Base-by-base conservation (phyloP, 805 yeast genomes). In the Barnettozyma vustinii region DNA sequence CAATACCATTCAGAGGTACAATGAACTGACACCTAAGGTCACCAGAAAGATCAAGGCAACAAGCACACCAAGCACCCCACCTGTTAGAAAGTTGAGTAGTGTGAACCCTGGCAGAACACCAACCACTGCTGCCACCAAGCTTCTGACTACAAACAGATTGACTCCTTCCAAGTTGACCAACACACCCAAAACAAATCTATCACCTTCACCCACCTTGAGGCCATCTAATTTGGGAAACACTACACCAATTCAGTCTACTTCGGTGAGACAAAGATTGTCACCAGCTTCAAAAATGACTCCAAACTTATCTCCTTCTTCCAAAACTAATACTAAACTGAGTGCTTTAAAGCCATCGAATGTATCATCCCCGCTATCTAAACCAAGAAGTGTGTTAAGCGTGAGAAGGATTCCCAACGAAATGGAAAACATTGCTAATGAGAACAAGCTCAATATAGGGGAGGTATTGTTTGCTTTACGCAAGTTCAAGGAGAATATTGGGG, bases 11-110 rank as follows among this genome's bases (percentile, higher is more conserved):
- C 53, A 54, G 40, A 49, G 47, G 47, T 57, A 53, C 35, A 52
- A 20, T 21, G 62, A 56, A 9, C 8, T 55, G 1, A 61, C 62
- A 15, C 62, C 59, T 41, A 59, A 51, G 42, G 64, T 57, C 1
- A 43, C 53, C 1, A 54, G 68, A 55, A 62, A 62, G 53, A 59
- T 60, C 37, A 58, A 55, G 20, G 40, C 40, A 36, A 15, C 37
- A 25, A 27, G 27, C 45, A 30, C 50, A 9, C 36, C 49, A 15
- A 13, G 47, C 15, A 32, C 42, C 6, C 43, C 37, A 16, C 21
- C 50, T 12, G 25, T 32, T 8, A 37, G 42, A 30, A 42, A 18
- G 27, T 21, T 39, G 39, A 10, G 26, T 35, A 8, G 40, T 48
- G 42, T 51, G 59, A 40, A 26, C 50, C 13, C 43, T 48, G 41